Base-by-base conservation (phyloP, 352 stramenopile genomes). In the Globisporangium orthogonon region DNA sequence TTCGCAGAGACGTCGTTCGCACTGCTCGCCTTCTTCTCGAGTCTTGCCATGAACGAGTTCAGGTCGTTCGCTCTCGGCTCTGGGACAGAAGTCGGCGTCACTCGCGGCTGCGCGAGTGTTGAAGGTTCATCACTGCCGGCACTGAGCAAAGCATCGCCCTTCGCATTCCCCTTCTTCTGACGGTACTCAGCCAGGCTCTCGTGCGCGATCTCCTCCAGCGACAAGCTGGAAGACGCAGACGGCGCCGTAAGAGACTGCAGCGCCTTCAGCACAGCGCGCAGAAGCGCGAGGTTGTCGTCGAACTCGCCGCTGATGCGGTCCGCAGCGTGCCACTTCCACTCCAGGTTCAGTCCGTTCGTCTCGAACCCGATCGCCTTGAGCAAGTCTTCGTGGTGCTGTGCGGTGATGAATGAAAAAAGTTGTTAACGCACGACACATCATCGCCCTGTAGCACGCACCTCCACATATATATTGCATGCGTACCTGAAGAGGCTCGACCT, bases 401-500 rank as follows among this genome's bases (percentile, higher is more conserved):
- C 51, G 17, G n/a, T 29, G 57, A 23, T 18, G 50, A 6, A 29
- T 17, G 11, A 18, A 14, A 45, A 29, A 63, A 13, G 28, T 23
- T 18, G n/a, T 18, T 14, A 35, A n/a, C 39, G 31, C 18, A 6
- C 2, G 2, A 4, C 35, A 6, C 2, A 10, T 13, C 35, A 40
- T 40, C 35, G 35, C 35, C 2, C 13, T 10, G 35, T n/a, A n/a
- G n/a, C n/a, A n/a, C n/a, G n/a, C n/a, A n/a, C n/a, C n/a, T n/a
- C n/a, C n/a, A n/a, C n/a, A n/a, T n/a, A n/a, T n/a, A n/a, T n/a
- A n/a, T n/a, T 71, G 17, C 14, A 15, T 6, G 29, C 43, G n/a
- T n/a, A 91, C 82, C 77, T 87, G 71, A 14, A 93, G 69, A 2
- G 80, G 83, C 57, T 89, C 78, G 47, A 93, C 86, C 58, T 93